Percentiles rank a stretch among this genome's conserved stretches.
These are phyloP conservation scores for Cladorrhinum sp. DNA, from an alignment of 2,329 filamentous ascomycete species.

Conservation along the genomic window DNA sequence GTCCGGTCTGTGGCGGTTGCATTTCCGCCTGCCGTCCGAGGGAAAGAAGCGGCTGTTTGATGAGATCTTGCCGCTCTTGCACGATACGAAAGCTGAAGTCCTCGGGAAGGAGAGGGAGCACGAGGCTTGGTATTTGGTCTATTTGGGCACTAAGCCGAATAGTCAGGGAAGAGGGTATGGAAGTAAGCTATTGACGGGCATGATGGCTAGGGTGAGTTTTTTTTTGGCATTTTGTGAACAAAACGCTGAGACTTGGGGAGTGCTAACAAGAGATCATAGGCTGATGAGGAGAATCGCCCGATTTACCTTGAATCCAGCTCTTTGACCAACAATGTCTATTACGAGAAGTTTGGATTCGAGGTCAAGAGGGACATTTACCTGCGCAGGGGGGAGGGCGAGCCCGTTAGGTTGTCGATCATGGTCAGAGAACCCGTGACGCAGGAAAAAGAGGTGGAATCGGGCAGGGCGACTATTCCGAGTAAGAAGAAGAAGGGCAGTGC, in stretches of 20 bases:
- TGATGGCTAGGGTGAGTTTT: constrained; percentile 57
- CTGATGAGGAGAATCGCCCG: constrained; percentile 63
- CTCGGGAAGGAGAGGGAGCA: constrained; percentile 61
- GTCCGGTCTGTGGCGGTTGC: constrained; percentile 73
- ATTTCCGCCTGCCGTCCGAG: constrained; percentile 70
- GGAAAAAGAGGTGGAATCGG: background rate
- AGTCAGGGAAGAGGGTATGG: constrained; percentile 72
- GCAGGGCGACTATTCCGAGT: background rate
- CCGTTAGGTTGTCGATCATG: constrained; percentile 75
- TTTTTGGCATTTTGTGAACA: background rate
- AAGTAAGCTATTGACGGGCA: constrained; percentile 66
- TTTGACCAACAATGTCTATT: constrained; percentile 65
- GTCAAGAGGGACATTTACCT: constrained; percentile 61
- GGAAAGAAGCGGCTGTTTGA: constrained; percentile 71
- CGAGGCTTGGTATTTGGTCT: constrained; percentile 78
- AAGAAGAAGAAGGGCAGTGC: background rate
- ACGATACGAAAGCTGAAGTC: constrained; percentile 66
- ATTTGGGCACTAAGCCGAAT: constrained; percentile 71
- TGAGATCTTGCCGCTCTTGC: constrained; percentile 73
- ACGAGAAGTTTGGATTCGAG: constrained; percentile 72
- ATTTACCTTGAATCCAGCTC: constrained; percentile 81
- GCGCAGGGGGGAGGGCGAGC: constrained; percentile 48
- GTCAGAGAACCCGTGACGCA: constrained; percentile 62
- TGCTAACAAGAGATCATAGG: constrained; percentile 38
- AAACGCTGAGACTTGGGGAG: background rate